Evolutionary conservation across 2,329 filamentous ascomycete genomes (phyloP).

Genomic region (Pseudonectria foliicola): DNA sequence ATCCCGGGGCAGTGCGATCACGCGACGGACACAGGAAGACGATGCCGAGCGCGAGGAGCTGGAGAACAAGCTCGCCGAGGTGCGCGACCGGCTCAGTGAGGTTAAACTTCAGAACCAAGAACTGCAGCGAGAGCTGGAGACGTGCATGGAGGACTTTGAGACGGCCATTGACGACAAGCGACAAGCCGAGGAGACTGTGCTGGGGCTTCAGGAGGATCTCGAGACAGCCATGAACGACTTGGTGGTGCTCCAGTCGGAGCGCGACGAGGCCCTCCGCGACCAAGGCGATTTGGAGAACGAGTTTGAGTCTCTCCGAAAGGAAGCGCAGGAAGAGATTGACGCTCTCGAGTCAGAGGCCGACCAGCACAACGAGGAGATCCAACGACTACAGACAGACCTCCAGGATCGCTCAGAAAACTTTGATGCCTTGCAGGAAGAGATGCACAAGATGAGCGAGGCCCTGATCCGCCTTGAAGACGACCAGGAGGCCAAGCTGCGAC

Average conservation of each 20-base stretch:
- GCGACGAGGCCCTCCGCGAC: slow-evolving; percentile 73
- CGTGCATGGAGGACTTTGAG: slow-evolving; percentile 73
- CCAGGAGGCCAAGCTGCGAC: slow-evolving; percentile 67
- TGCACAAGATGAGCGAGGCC: slow-evolving; percentile 84
- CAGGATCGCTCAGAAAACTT: slow-evolving; percentile 79
- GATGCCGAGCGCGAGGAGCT: slow-evolving; percentile 80
- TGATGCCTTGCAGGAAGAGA: slow-evolving; percentile 83
- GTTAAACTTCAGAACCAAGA: slow-evolving; percentile 87
- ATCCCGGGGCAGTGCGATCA: slow-evolving; percentile 65
- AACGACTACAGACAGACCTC: slow-evolving; percentile 63
- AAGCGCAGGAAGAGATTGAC: slow-evolving; percentile 61
- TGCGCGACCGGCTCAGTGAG: slow-evolving; percentile 80
- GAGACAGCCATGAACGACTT: slow-evolving; percentile 75
- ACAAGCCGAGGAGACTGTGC: slow-evolving; percentile 49
- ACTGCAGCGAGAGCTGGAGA: slow-evolving; percentile 73
- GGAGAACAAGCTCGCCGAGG: slow-evolving; percentile 73
- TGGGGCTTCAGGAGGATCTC: slow-evolving; percentile 71
- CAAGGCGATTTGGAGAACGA: slow-evolving; percentile 52
- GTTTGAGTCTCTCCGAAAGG: slow-evolving; percentile 53
- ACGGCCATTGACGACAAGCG: slow-evolving; percentile 57
- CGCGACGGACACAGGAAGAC: slow-evolving; percentile 56
- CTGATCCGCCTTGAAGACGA: slow-evolving; percentile 86
- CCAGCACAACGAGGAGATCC: slow-evolving; percentile 62
- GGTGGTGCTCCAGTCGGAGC: slow-evolving; percentile 70
- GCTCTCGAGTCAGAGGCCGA: slow-evolving; percentile 65